A percentile compares a stretch with the other conserved stretches of the same genome.
Evolutionary conservation across 352 stramenopile species (phyloP).

Genomic region (Aphanomyces invadans): DNA sequence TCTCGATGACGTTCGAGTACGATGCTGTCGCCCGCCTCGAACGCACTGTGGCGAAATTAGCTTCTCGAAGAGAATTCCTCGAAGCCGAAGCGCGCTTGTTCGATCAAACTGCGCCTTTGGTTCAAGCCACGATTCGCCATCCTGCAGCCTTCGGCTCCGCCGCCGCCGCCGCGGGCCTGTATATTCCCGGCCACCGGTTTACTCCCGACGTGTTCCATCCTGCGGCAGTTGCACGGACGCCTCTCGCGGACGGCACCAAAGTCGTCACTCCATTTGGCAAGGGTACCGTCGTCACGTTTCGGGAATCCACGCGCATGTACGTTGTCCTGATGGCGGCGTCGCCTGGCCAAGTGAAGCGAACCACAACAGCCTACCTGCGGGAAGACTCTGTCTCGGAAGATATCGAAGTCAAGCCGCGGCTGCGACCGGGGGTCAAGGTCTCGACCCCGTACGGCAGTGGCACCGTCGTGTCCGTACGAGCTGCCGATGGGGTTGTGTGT

Average conservation of each 20-base stretch:
- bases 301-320: conserved; percentile 67
- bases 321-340: conserved; percentile 67
- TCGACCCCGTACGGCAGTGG: conserved; percentile 62
- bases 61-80: conserved; percentile 50
- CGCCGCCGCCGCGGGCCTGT: conserved; percentile 46
- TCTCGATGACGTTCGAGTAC: conserved; percentile 59
- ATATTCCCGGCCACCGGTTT: conserved; percentile 72
- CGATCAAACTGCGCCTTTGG: conserved; percentile 41
- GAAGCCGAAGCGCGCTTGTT: conserved; percentile 58
- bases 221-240: conserved; percentile 48
- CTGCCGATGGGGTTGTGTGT: conserved; percentile 53
- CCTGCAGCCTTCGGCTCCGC: conserved; percentile 58
- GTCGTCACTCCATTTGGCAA: conserved; percentile 67
- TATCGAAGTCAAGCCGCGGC: conserved; percentile 34
- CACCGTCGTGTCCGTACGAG: conserved; percentile 56
- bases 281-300: conserved; percentile 63
- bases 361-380: conserved; percentile 61
- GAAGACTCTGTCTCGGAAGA: conserved; percentile 62
- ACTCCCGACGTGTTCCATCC: conserved; percentile 52
- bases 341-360: conserved; percentile 39
- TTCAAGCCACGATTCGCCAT: conserved; percentile 47
- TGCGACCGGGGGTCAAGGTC: conserved; percentile 61
- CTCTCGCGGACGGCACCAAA: conserved; percentile 64
- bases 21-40: conserved; percentile 37
- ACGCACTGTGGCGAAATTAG: conserved; percentile 33